Evolutionary conservation across 257 asterid species (phyloP).

Genomic region (Hygrophila difformis): DNA sequence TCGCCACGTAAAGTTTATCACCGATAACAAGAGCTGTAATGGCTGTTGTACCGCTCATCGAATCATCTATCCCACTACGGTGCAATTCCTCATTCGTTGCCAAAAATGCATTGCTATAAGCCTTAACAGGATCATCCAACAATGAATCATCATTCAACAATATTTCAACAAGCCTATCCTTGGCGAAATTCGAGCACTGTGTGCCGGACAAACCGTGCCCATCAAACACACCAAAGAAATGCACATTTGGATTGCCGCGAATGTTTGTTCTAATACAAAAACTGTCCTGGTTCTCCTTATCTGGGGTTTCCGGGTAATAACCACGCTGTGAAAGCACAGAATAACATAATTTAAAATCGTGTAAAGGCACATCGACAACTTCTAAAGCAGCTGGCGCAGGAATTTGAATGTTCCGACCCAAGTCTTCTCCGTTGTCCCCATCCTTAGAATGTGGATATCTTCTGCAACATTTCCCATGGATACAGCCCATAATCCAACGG

Average conservation of each 20-base stretch:
- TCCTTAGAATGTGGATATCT: constrained; percentile 38
- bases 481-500: constrained; percentile 62
- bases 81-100: constrained; percentile 78
- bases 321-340: constrained; percentile 72
- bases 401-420: constrained; percentile 33
- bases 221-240: constrained; percentile 95
- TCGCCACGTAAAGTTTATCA: constrained; percentile 74
- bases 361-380: constrained; percentile 75
- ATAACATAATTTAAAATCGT: constrained; percentile 52
- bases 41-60: constrained; percentile 98
- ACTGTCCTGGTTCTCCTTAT: constrained; percentile 87
- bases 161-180: constrained; percentile 66
- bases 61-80: constrained; percentile 63
- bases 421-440: constrained; percentile 41
- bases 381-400: constrained; percentile 20
- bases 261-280: constrained; percentile 53
- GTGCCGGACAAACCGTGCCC: constrained; percentile 86
- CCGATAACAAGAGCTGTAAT: constrained; percentile 69
- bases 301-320: constrained; percentile 76
- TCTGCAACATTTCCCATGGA: constrained; percentile 75
- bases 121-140: constrained; percentile 77
- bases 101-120: constrained; percentile 59
- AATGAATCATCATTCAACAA: constrained; percentile 46
- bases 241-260: constrained; percentile 77
- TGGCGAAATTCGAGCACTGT: constrained; percentile 68